A percentile compares a stretch with the other conserved stretches of the same genome.
These are phyloP conservation scores for Nicotiana benthamiana DNA, from an alignment of 257 asterid genomes.

Conservation along the genomic window DNA sequence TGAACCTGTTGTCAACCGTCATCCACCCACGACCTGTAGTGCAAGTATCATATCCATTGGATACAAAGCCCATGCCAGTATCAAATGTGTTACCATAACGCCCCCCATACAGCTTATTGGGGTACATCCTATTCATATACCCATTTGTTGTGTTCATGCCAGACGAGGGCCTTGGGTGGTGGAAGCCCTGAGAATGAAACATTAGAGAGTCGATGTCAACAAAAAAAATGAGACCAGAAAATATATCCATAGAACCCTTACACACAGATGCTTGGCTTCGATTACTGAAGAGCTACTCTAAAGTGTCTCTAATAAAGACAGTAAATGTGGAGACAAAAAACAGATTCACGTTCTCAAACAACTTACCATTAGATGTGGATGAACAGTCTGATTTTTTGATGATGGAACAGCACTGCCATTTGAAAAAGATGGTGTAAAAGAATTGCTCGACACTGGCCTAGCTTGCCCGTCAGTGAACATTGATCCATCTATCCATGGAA, in stretches of 20 bases:
- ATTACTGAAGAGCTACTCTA: neutral
- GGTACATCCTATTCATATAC: conserved; percentile 44
- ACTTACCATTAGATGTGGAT: conserved; percentile 44
- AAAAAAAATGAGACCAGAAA: neutral
- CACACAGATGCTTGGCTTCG: too few species aligned
- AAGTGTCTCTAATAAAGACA: neutral
- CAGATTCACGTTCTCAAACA: neutral
- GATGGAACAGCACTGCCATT: conserved; percentile 36
- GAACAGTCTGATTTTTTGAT: conserved; percentile 39
- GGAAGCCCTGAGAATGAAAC: conserved; percentile 33
- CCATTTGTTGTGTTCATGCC: conserved; percentile 40
- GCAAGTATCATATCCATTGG: conserved; percentile 40
- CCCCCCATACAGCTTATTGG: conserved; percentile 42
- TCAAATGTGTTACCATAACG: conserved; percentile 48
- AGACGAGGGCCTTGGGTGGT: conserved; percentile 40
- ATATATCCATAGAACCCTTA: neutral
- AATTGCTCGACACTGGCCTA: conserved; percentile 32
- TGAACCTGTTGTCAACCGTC: conserved; percentile 44
- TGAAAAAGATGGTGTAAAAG: conserved; percentile 34
- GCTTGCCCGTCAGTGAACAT: conserved; percentile 53
- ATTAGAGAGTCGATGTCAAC: neutral
- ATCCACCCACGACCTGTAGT: conserved; percentile 45
- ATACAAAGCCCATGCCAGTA: conserved; percentile 43
- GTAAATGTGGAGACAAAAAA: neutral
- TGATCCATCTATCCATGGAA: conserved; percentile 55